Conservation (phyloP, 441 rosid genomes). For the Pelargonium australe region DNA sequence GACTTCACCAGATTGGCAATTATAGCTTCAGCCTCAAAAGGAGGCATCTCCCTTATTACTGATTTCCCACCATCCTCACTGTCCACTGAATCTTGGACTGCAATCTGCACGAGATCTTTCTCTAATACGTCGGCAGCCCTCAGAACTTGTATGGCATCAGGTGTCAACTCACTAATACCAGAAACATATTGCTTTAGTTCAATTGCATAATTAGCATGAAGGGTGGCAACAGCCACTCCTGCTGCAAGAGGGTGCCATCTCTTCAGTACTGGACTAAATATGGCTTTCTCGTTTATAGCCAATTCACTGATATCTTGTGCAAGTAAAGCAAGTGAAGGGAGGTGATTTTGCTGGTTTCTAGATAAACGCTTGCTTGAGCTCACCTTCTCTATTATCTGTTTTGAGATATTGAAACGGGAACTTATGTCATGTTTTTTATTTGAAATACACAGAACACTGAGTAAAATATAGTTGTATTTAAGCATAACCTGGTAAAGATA, state of each 20-base stretch:
- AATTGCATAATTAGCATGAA: slow-evolving; percentile 57
- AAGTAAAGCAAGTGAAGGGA: slow-evolving; percentile 52
- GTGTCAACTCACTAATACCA: slow-evolving; percentile 51
- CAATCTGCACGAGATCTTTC: slow-evolving; percentile 73
- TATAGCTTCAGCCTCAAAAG: slow-evolving; percentile 58
- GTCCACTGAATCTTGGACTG: slow-evolving; percentile 64
- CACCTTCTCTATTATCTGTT: slow-evolving; percentile 52
- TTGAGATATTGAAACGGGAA: slow-evolving; percentile 20
- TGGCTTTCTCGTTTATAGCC: slow-evolving; percentile 56
- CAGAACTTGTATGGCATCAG: slow-evolving; percentile 60
- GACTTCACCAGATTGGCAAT: slow-evolving; percentile 49
- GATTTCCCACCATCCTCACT: slow-evolving; percentile 82
- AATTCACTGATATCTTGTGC: slow-evolving; percentile 55
- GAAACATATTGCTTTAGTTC: slow-evolving; percentile 50
- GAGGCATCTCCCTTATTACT: slow-evolving; percentile 70
- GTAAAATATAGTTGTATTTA: not conserved
- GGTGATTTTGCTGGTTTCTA: slow-evolving; percentile 37
- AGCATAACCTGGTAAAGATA: not conserved
- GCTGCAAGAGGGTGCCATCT: slow-evolving; percentile 71
- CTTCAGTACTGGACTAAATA: slow-evolving; percentile 60
- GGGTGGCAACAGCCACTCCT: slow-evolving; percentile 73
- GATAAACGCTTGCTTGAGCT: slow-evolving; percentile 32
- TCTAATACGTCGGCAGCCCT: slow-evolving; percentile 62
- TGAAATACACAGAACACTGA: not conserved
- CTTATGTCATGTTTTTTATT: slow-evolving; percentile 6